Conservation (phyloP, 148 eudicot genomes). For the Vaccinium myrtillus region DNA sequence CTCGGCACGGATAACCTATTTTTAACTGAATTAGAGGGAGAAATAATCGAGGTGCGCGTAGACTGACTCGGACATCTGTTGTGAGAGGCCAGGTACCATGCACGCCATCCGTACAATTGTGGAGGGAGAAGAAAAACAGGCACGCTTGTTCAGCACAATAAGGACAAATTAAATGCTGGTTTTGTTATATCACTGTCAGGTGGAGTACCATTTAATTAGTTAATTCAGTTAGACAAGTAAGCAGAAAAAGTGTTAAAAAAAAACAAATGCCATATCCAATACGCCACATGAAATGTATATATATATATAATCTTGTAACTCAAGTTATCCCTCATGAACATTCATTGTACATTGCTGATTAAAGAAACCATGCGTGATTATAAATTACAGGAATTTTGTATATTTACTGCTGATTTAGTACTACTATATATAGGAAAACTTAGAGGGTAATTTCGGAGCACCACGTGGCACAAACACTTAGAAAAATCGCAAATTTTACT, state of each 20-base stretch:
- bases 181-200: slow-evolving; percentile 1
- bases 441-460: neutral
- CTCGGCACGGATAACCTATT: too few relatives aligned
- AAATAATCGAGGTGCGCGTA: too few relatives aligned
- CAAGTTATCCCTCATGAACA: neutral
- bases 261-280: neutral
- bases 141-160: neutral
- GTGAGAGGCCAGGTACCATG: neutral
- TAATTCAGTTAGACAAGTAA: slow-evolving; percentile 10
- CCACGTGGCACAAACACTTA: neutral
- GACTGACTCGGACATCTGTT: neutral
- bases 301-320: neutral
- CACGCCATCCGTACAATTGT: neutral
- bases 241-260: neutral
- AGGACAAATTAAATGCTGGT: neutral
- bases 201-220: slow-evolving; percentile 7
- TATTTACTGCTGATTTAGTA: too few relatives aligned
- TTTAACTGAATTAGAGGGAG: too few relatives aligned
- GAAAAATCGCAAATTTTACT: neutral
- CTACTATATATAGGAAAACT: too few relatives aligned
- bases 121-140: neutral
- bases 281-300: neutral
- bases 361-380: too few relatives aligned
- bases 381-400: neutral
- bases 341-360: neutral